Conservation (phyloP, 768 basidiomycete species). For the Phlegmacium glaucopus region DNA sequence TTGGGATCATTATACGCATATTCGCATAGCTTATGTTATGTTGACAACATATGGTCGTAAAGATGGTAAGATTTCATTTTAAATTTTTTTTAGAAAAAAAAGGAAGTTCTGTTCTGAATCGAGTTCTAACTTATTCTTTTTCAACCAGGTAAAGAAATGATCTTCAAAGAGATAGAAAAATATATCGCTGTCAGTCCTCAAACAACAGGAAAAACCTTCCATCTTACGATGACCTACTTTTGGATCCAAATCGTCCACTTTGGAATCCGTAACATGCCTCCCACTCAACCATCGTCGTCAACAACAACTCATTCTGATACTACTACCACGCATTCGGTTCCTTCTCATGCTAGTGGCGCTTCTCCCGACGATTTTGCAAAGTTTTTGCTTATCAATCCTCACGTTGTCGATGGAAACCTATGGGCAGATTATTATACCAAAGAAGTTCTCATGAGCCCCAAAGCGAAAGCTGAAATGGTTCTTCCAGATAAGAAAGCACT, state of each 20-base stretch:
- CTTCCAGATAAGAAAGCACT: constrained; percentile 42
- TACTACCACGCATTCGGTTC: background rate
- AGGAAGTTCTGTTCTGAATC: background rate
- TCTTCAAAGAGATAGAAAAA: constrained; percentile 38
- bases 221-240: constrained; percentile 48
- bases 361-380: constrained; percentile 29
- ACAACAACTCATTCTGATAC: constrained; percentile 1
- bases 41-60: constrained; percentile 38
- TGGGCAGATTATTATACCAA: constrained; percentile 43
- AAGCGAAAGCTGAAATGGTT: constrained; percentile 38
- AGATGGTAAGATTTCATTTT: constrained; percentile 27
- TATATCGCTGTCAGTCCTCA: constrained; percentile 36
- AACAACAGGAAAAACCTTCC: constrained; percentile 35
- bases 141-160: constrained; percentile 37
- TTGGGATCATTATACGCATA: constrained; percentile 50
- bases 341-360: background rate
- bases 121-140: background rate
- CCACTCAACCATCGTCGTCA: constrained; percentile 1
- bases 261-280: constrained; percentile 36
- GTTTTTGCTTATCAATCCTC: constrained; percentile 38
- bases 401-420: constrained; percentile 37
- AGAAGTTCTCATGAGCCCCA: constrained; percentile 39
- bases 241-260: constrained; percentile 50
- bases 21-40: constrained; percentile 40
- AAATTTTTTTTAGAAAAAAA: background rate